Conservation (phyloP, 2,329 filamentous ascomycete genomes). For the Neospermospora avenae region DNA sequence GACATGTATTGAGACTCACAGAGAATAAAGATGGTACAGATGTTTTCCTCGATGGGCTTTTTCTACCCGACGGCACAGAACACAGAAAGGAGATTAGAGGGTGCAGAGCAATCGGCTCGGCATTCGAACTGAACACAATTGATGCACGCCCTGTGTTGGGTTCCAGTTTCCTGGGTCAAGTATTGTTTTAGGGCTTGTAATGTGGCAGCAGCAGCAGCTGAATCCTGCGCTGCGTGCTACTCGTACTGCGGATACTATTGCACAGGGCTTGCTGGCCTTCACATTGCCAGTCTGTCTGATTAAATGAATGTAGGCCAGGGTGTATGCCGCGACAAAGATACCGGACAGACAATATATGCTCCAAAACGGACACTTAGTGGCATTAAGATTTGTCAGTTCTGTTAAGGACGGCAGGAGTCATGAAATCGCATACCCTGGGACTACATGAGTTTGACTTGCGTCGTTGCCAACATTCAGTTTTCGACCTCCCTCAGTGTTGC, state of each 20-base stretch:
- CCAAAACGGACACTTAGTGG: background rate
- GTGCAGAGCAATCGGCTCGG: background rate
- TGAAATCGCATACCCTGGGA: background rate
- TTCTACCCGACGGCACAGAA: slow-evolving; percentile 2
- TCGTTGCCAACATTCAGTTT: background rate
- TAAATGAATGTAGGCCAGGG: background rate
- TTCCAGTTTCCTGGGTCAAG: background rate
- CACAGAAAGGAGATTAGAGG: background rate
- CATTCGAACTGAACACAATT: background rate
- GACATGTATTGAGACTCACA: background rate
- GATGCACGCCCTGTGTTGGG: background rate
- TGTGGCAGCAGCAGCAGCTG: background rate
- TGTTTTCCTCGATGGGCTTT: background rate
- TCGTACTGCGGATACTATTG: background rate
- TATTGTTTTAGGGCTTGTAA: background rate
- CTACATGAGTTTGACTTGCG: background rate
- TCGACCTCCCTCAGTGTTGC: background rate
- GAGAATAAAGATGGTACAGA: background rate
- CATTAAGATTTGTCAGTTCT: no score
- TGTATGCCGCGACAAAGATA: background rate
- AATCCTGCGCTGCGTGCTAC: background rate
- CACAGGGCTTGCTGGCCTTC: no score
- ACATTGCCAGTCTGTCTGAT: background rate
- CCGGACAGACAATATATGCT: background rate
- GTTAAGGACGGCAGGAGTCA: background rate